Percentiles rank a stretch among this genome's conserved stretches.
Conservation (phyloP, 1,284 basidiomycete species). For the Apiotrichum sp. region DNA sequence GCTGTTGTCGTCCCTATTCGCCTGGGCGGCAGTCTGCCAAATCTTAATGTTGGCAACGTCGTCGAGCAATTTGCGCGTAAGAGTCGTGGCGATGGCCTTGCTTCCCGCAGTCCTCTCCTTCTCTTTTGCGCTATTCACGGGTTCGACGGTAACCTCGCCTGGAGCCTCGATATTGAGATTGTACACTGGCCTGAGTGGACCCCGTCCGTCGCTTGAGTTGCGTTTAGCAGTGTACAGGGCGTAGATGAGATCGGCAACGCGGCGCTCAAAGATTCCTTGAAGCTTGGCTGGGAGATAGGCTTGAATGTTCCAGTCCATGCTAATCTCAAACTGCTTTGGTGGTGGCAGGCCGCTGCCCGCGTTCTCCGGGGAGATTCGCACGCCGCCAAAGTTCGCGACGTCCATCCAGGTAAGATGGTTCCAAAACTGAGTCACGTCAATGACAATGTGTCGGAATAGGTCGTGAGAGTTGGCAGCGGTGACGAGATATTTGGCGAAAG, state of each 20-base stretch:
- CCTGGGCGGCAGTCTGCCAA: constrained; percentile 56
- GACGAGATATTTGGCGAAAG: constrained; percentile 91
- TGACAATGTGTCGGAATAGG: constrained; percentile 86
- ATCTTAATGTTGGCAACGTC: constrained; percentile 64
- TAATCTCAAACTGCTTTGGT: constrained; percentile 50
- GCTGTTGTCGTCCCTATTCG: constrained; percentile 54
- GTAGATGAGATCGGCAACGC: constrained; percentile 77
- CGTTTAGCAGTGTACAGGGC: constrained; percentile 75
- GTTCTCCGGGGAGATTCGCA: constrained; percentile 64
- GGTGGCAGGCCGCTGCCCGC: constrained; percentile 29
- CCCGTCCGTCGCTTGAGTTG: constrained; percentile 55
- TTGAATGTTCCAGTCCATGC: constrained; percentile 94
- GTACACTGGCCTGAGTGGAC: constrained; percentile 71
- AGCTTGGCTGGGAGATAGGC: constrained; percentile 80
- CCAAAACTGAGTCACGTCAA: constrained; percentile 85
- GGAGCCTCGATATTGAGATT: constrained; percentile 48
- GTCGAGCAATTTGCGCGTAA: constrained; percentile 77
- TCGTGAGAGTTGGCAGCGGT: constrained; percentile 91
- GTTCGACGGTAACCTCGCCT: constrained; percentile 19
- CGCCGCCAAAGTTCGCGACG: constrained; percentile 82
- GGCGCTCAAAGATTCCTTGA: constrained; percentile 69
- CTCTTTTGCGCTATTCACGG: constrained; percentile 60
- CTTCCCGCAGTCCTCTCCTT: constrained; percentile 64
- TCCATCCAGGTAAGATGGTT: constrained; percentile 97
- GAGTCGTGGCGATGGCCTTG: constrained; percentile 69